Evolutionary conservation across 768 basidiomycete genomes (phyloP), one percentile per base, ranked within the genome.

Genomic region (Leccinum arenicola): DNA sequence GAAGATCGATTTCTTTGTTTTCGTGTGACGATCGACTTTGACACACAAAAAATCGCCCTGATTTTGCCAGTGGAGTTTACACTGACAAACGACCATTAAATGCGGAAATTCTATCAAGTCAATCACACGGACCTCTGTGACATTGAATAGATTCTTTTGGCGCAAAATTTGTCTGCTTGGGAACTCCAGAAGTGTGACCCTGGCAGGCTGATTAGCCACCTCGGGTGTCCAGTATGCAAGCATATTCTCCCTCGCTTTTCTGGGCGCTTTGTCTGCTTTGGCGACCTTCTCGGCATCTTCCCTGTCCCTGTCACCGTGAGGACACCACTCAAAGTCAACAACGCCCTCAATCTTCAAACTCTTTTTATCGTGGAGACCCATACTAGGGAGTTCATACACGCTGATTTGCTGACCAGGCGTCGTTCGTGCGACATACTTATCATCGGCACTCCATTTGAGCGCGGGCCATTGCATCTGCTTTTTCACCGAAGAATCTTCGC

Each of bases 11-110:
- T 98, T 98, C 77, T 96, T 97, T 5, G 96, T 96, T 78, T 98
- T 98, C 25, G 95, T 95, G 73, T 97, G 95, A 52, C 96, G 89
- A 77, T 98, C 97, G 56, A 99, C 97, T 77, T 97, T 98, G 74
- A 98, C 96, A 69, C 97, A 98, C 15, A 99, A 84, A 78, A 93
- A 98, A 74, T 98, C 95, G 36, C 96, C 97, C 71, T 95, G 91
- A 68, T 95, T 96, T 78, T 99, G 97, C 95, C 94, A 99, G 75
- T 90, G 89, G 47, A 99, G 83, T 77, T 97, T 97, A 74, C 96
- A 98, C 95, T 98, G 27, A 68, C 10, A 66, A 47, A 65, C 1
- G 12, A 11, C 47, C 47, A 17, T 59, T 61, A 47, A 54, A 50
- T 14, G 33, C 51, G 36, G 27, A 40, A 17, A 14, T 58, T 27